Base-by-base conservation (phyloP, 441 rosid genomes). In the Hypseocharis bilobata region DNA sequence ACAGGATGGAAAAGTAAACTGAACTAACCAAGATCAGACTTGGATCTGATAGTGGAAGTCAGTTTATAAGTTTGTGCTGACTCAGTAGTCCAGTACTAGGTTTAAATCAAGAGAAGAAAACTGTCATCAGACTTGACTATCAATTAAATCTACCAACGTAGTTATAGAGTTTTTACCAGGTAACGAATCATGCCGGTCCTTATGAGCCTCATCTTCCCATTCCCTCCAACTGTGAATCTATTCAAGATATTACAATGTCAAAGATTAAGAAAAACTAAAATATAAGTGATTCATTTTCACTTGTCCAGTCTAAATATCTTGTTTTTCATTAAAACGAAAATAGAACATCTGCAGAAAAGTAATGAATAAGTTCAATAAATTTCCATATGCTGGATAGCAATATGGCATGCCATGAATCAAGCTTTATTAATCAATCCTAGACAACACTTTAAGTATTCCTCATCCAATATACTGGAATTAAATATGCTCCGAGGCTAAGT, bases 171-270 rank as follows among this genome's bases (percentile, higher is more conserved):
- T 38, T 63, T 38, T 75, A 88, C 97, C 92, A 66, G 80, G 72
- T 75, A 84, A 75, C 58, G 66, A 66, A 76, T 80, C 83, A 64
- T 80, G 83, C 36, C 74, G 25, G 65, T 87, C 95, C 84, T 56
- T 72, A 68, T 64, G 92, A 79, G 96, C 96, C 74, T 79, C 86
- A 25, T 84, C 89, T 77, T 91, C 98, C 96, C 98, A 91, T 17
- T 52, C 74, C 71, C 88, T 86, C 98, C 98, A 91, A 74, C 92
- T 80, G 75, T 84, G 96, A 73, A 88, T 83, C 98, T 91, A 82
- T 34, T 66, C 40, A 78, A 70, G 67, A 26, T 51, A 54, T 55
- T 30, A 70, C 52, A 69, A 64, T 55, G 49, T 26, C 13, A 51
- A 71, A 66, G 40, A 42, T 64, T 64, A 20, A 64, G 66, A 52